A percentile compares a stretch with the other conserved stretches of the same genome.
phyloP scores from a whole-genome alignment of 2,329 filamentous ascomycete species.

The Fusarium sp. region DNA sequence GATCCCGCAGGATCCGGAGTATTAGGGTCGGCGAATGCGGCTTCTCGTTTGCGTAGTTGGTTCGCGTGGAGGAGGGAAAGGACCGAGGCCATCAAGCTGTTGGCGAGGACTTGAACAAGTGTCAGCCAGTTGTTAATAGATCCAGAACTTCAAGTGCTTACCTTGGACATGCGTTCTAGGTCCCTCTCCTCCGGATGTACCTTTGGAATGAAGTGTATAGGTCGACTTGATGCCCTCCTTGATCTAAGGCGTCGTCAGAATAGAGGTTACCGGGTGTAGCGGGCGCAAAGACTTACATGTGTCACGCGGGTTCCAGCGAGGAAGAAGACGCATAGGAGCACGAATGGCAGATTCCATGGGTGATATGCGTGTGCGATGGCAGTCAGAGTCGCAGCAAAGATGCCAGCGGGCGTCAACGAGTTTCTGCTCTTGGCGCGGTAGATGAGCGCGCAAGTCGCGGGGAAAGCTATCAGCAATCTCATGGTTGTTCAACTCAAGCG shows the following conservation, averaged over 20 bases:
- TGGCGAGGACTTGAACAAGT: conserved; percentile 78
- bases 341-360: conserved; percentile 94
- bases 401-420: conserved; percentile 83
- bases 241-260: conserved; percentile 66
- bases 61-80: conserved; percentile 72
- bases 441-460: conserved; percentile 72
- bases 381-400: conserved; percentile 80
- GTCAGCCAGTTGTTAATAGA: conserved; percentile 8
- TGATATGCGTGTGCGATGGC: conserved; percentile 89
- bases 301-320: conserved; percentile 87
- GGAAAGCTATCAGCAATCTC: conserved; percentile 71
- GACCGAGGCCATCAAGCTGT: conserved; percentile 84
- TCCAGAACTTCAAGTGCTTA: conserved; percentile 44
- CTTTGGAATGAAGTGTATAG: conserved; percentile 83
- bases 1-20: conserved; percentile 56
- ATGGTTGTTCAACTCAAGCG: conserved; percentile 56
- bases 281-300: conserved; percentile 68
- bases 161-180: conserved; percentile 88
- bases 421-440: conserved; percentile 79
- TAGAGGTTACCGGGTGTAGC: not conserved
- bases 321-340: conserved; percentile 87
- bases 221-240: conserved; percentile 89
- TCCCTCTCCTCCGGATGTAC: conserved; percentile 83
- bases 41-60: conserved; percentile 67
- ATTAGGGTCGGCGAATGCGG: conserved; percentile 56